Base-by-base conservation (phyloP, 2,329 filamentous ascomycete species). In the Penicillium sp. region DNA sequence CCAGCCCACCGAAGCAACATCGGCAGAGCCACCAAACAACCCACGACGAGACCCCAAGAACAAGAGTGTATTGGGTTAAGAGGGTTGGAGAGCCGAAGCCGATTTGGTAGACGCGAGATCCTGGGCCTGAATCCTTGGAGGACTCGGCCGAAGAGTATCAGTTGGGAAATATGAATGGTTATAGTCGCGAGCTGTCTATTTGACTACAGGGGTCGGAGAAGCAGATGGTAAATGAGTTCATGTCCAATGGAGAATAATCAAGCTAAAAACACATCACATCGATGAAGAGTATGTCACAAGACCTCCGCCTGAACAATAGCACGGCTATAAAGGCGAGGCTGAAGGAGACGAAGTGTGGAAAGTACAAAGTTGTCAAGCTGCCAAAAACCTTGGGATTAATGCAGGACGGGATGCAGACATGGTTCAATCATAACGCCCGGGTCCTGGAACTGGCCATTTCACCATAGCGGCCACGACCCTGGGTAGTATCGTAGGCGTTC, bases 401-500 rank as follows among this genome's bases (percentile, higher is more conserved):
- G 54, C 56, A 55, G 36, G 43, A 56, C 23, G 36, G 42, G 55
- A 54, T 52, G 53, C 49, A 54, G 24, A 24, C 54, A 42, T 46
- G 46, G 56, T 45, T 50, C 23, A 51, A 53, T 60, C 54, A 62
- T 62, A 62, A 70, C 41, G 66, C 68, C 55, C 69, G 62, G 36
- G 58, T 59, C 51, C 77, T 71, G 58, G 81, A 82, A 69, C 83
- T 86, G 47, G 85, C 85, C 93, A 99, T 96, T 79, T 99, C 94
- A 70, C 94, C 94, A 76, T 95, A 97, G 59, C 89, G 81, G 45
- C 94, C 94, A 78, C 94, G 84, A 70, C 90, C 85, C 72, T 88
- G 87, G 58, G 94, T 99, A 47, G 94, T 99, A 76, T 99, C 94
- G 76, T 99, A 99, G 57, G 94, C 94, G 76, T 96, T 93, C 68